Conservation (phyloP, 2,329 filamentous ascomycete species). For the Mollisiaceae sp. region DNA sequence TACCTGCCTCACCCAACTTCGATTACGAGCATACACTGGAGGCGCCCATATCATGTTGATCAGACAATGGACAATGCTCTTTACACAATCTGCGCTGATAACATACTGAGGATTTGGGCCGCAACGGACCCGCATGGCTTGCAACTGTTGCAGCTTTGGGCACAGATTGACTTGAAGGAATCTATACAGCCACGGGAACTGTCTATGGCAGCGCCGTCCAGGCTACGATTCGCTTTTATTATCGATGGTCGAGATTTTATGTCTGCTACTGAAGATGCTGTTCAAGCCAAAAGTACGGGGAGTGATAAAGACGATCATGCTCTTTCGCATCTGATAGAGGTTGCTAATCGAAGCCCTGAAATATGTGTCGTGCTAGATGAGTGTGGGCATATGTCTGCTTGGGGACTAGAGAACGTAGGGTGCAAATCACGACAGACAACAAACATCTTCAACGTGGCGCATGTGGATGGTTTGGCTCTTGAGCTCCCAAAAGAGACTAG, state of each 20-base stretch:
- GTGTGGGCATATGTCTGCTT: constrained; percentile 85
- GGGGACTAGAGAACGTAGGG: constrained; percentile 88
- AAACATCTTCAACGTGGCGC: constrained; percentile 84
- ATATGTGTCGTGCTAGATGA: constrained; percentile 86
- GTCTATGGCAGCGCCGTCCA: constrained; percentile 26
- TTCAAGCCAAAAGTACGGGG: constrained; percentile 60
- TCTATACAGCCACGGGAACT: constrained; percentile 60
- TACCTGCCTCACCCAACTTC: constrained; percentile 85
- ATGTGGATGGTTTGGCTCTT: constrained; percentile 66
- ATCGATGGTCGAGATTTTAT: constrained; percentile 83
- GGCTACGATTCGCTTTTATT: constrained; percentile 74
- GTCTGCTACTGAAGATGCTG: constrained; percentile 75
- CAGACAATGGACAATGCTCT: constrained; percentile 85
- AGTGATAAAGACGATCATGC: constrained; percentile 68
- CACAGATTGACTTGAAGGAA: constrained; percentile 74
- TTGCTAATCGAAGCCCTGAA: constrained; percentile 85
- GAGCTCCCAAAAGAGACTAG: constrained; percentile 40
- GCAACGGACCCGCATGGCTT: constrained; percentile 73
- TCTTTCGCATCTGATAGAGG: constrained; percentile 81
- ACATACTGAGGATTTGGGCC: constrained; percentile 82
- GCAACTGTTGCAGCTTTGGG: constrained; percentile 79
- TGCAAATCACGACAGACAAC: constrained; percentile 68
- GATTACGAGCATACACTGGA: constrained; percentile 88
- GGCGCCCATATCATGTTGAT: constrained; percentile 75
- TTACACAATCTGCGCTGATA: constrained; percentile 86